A percentile compares a stretch with the other conserved stretches of the same genome.
Conservation (phyloP, 176 grass and related monocot genomes). For the Dactylis glomerata region DNA sequence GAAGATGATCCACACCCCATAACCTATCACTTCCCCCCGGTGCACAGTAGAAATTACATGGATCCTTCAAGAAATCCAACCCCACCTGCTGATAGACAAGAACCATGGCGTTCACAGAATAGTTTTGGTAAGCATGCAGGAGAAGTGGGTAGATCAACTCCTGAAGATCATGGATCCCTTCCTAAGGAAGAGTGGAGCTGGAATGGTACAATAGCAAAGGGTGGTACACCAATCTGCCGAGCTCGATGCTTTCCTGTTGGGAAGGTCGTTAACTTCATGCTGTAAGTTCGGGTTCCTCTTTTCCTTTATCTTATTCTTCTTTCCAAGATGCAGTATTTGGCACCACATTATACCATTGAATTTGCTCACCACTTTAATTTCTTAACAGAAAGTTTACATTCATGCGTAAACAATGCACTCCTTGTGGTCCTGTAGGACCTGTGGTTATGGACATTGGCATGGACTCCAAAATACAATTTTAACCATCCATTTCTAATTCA, state of each 20-base stretch:
- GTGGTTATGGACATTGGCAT: background rate
- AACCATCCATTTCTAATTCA: background rate
- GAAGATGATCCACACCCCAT: slow-evolving; percentile 34
- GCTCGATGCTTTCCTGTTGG: slow-evolving; percentile 96
- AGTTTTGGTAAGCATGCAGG: slow-evolving; percentile 45
- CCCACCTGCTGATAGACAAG: slow-evolving; percentile 43
- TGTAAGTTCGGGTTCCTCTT: slow-evolving; percentile 67
- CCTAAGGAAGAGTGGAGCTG: slow-evolving; percentile 90
- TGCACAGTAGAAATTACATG: slow-evolving; percentile 30
- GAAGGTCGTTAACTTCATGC: slow-evolving; percentile 86
- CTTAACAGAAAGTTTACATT: background rate
- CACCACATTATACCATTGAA: background rate
- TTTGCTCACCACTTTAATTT: background rate
- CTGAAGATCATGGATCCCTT: slow-evolving; percentile 39
- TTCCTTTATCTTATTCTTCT: background rate
- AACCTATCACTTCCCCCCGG: slow-evolving; percentile 21
- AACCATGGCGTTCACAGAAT: slow-evolving; percentile 39
- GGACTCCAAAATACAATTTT: background rate
- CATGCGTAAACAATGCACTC: background rate
- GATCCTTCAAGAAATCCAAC: slow-evolving; percentile 48
- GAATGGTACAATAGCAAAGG: slow-evolving; percentile 91
- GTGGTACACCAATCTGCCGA: slow-evolving; percentile 74
- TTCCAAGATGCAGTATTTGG: background rate
- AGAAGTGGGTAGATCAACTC: slow-evolving; percentile 46
- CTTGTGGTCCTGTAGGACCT: background rate